Evolutionary conservation across 2,329 filamentous ascomycete genomes (phyloP).

Genomic region (Aspergillus intermedius): DNA sequence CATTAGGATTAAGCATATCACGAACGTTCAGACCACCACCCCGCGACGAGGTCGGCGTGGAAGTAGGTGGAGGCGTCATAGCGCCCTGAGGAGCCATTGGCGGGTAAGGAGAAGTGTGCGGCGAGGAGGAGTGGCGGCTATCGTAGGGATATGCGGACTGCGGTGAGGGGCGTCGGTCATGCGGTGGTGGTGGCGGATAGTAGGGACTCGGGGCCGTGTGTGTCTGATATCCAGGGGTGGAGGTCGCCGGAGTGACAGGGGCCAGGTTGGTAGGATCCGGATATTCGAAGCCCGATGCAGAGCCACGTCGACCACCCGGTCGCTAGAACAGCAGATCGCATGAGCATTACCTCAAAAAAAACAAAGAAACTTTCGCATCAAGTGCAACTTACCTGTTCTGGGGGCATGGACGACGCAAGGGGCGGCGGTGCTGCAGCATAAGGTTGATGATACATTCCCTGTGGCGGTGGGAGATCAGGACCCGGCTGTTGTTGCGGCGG

Average conservation of each 20-base stretch:
- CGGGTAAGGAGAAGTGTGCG: constrained; percentile 36
- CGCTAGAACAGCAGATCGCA: constrained; percentile 17
- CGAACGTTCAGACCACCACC: constrained; percentile 42
- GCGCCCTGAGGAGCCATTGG: constrained; percentile 25
- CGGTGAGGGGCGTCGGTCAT: constrained; percentile 40
- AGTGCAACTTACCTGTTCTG: constrained; percentile 41
- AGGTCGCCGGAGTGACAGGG: constrained; percentile 41
- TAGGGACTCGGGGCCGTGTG: constrained; percentile 34
- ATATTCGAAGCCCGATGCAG: constrained; percentile 40
- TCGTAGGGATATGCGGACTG: constrained; percentile 41
- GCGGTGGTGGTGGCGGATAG: constrained; percentile 28
- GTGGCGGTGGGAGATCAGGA: constrained; percentile 35
- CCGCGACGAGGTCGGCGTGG: constrained; percentile 24
- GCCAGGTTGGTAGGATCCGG: constrained; percentile 43
- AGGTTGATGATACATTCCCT: constrained; percentile 35
- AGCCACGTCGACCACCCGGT: constrained; percentile 38
- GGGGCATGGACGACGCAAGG: constrained; percentile 33
- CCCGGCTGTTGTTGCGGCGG: constrained; percentile 37
- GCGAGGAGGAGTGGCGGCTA: constrained; percentile 36
- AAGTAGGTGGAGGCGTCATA: constrained; percentile 25
- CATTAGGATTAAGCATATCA: constrained; percentile 42
- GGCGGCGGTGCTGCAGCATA: constrained; percentile 29
- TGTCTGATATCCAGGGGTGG: constrained; percentile 37
- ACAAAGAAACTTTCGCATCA: not conserved
- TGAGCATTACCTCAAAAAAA: not conserved